Conservation (phyloP, 192 early-diverging fungal species). For the Linnemannia zychae region DNA sequence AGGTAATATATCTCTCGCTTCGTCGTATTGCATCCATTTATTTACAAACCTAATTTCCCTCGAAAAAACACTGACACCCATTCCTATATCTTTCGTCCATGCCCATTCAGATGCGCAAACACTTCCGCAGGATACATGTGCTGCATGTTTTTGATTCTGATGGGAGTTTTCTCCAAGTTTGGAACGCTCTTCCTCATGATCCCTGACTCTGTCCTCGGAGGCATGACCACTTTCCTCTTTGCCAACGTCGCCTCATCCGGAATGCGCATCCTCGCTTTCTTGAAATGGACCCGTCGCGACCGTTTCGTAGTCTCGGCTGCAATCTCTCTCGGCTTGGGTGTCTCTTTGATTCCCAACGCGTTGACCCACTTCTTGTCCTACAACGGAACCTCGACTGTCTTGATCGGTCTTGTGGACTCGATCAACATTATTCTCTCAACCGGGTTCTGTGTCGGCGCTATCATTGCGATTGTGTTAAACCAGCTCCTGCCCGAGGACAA, state of each 20-base stretch:
- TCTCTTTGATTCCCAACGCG: slow-evolving; percentile 56
- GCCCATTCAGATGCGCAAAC: slow-evolving; percentile 56
- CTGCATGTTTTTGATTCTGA: slow-evolving; percentile 63
- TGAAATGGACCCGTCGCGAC: slow-evolving; percentile 66
- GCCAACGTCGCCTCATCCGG: slow-evolving; percentile 65
- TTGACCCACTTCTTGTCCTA: slow-evolving; percentile 47
- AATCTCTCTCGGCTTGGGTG: slow-evolving; percentile 64
- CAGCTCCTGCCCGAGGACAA: slow-evolving; percentile 55
- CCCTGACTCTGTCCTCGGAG: slow-evolving; percentile 63
- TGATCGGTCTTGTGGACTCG: slow-evolving; percentile 58
- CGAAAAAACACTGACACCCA: background rate
- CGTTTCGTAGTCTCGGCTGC: slow-evolving; percentile 64
- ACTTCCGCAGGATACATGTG: slow-evolving; percentile 64
- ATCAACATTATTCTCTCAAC: slow-evolving; percentile 59
- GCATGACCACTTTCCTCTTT: slow-evolving; percentile 69
- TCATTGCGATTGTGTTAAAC: slow-evolving; percentile 59
- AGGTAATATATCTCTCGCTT: slow-evolving; percentile 33
- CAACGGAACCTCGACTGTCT: slow-evolving; percentile 30
- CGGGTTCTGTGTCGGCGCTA: slow-evolving; percentile 58
- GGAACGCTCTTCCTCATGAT: slow-evolving; percentile 62
- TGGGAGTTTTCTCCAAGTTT: slow-evolving; percentile 67
- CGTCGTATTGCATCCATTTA: background rate
- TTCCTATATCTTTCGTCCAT: background rate
- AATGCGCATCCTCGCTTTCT: slow-evolving; percentile 67
- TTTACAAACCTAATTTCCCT: background rate